phyloP scores from a whole-genome alignment of 208 protist genomes.

The Phytomonas francai region DNA sequence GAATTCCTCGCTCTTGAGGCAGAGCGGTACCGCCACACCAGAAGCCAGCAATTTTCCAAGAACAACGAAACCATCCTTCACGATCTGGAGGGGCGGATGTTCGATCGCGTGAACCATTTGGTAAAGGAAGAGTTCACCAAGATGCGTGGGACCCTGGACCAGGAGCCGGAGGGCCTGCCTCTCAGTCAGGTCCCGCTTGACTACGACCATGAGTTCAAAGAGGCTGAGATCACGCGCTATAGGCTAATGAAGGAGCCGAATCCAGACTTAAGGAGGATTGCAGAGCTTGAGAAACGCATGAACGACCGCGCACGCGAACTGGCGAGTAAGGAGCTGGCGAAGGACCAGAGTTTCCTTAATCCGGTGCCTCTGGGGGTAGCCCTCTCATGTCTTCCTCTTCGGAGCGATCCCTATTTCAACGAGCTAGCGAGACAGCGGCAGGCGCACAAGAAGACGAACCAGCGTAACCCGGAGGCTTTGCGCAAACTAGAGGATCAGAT shows the following conservation, averaged over 20 bases:
- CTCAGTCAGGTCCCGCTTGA: slow-evolving; percentile 64
- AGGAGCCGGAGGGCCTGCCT: slow-evolving; percentile 60
- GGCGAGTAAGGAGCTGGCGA: slow-evolving; percentile 39
- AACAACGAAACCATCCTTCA: slow-evolving; percentile 60
- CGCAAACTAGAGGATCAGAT: slow-evolving; percentile 63
- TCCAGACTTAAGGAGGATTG: slow-evolving; percentile 25
- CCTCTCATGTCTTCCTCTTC: slow-evolving; percentile 46
- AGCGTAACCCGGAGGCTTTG: slow-evolving; percentile 26
- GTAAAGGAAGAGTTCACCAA: slow-evolving; percentile 56
- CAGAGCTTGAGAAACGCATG: slow-evolving; percentile 43
- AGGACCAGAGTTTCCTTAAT: slow-evolving; percentile 65
- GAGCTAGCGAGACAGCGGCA: slow-evolving; percentile 60
- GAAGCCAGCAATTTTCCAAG: slow-evolving; percentile 48
- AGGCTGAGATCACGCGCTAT: slow-evolving; percentile 62
- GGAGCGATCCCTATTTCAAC: slow-evolving; percentile 53
- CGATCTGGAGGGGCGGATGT: slow-evolving; percentile 65
- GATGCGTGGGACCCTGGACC: slow-evolving; percentile 46
- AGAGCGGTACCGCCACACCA: slow-evolving; percentile 43
- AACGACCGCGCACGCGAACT: slow-evolving; percentile 60
- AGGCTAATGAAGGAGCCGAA: slow-evolving; percentile 40
- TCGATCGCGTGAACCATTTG: slow-evolving; percentile 50
- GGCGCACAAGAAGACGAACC: slow-evolving; percentile 44
- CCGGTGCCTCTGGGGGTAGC: slow-evolving; percentile 78
- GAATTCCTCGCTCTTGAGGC: slow-evolving; percentile 69
- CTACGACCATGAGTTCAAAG: slow-evolving; percentile 67